Base-by-base conservation (phyloP, 2,329 filamentous ascomycete genomes). In the Pseudogymnoascus sp. region DNA sequence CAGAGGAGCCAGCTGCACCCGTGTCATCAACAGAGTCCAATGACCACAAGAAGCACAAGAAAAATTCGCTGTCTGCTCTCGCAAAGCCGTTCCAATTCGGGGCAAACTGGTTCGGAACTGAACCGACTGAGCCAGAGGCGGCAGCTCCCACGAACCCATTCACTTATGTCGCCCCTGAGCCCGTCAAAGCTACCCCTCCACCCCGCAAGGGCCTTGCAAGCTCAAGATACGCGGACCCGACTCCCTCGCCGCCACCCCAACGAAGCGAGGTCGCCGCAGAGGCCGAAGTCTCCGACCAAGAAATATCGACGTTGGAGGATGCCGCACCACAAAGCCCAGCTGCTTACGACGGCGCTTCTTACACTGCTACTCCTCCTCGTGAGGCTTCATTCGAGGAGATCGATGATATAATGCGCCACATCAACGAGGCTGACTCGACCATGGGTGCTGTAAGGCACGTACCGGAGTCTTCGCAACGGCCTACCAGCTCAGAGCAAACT, bases 371-470 rank as follows among this genome's bases (percentile, higher is more conserved):
- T 13, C 40, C 59, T 4, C 59, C 31, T 40, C 33, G 31, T 9
- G 33, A 29, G 18, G 68, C 78, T 59, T 76, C 78, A 35, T 90
- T 90, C 68, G 87, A 93, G 67, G 92, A 97, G 71, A 92, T 97
- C 69, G 92, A 97, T 76, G 90, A 88, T 48, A 86, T 97, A 60
- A 96, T 97, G 91, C 85, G 87, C 66, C 88, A 94, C 64, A 82
- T 97, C 68, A 87, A 91, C 68, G 82, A 87, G 63, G 84, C 80
- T 58, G 85, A 91, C 66, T 88, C 88, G 1, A 86, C 87, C 60
- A 84, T 88, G 72, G 89, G 89, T 31, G 58, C 37, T 40, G 58
- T 59, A 13, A 27, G 58, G 15, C 10, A 83, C 91, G 29, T 63
- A 89, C 91, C 70, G 87, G 86, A 69, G 77, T 76, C 6, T 72